These are phyloP conservation scores for Trypanosoma boissoni DNA, from an alignment of 208 protist species.

Conservation along the genomic window DNA sequence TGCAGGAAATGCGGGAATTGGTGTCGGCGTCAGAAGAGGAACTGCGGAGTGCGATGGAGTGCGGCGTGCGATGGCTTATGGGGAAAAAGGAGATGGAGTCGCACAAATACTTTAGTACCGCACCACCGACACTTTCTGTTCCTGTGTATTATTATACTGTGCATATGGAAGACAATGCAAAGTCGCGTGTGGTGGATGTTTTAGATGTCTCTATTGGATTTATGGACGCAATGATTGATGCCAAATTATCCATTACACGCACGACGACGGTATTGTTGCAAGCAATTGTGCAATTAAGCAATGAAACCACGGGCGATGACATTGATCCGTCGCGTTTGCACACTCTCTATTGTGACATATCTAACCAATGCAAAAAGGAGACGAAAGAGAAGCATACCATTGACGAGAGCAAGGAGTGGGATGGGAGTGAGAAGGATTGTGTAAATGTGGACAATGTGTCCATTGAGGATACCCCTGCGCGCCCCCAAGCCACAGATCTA, in stretches of 20 bases:
- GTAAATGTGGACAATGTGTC: too few relatives aligned
- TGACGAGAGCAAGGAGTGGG: too few relatives aligned
- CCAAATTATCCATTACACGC: conserved; percentile 14
- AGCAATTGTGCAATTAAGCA: conserved; percentile 11
- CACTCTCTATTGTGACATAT: too few relatives aligned
- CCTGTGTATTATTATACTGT: conserved; percentile 52
- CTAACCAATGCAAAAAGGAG: too few relatives aligned
- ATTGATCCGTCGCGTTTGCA: too few relatives aligned
- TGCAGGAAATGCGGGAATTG: not conserved
- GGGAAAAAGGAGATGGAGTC: not conserved
- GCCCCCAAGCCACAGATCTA: too few relatives aligned
- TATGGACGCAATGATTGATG: conserved; percentile 27
- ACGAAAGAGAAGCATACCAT: too few relatives aligned
- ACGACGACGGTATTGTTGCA: conserved; percentile 17
- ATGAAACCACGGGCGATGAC: too few relatives aligned
- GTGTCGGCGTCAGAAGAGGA: conserved; percentile 12
- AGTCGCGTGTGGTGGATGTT: conserved; percentile 32
- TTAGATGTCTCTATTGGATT: conserved; percentile 26
- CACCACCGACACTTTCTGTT: conserved; percentile 24
- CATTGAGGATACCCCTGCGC: too few relatives aligned
- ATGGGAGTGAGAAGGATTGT: too few relatives aligned
- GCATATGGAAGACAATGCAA: conserved; percentile 29
- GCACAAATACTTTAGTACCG: conserved; percentile 8
- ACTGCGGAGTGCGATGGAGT: too few relatives aligned
- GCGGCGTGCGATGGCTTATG: too few relatives aligned